These are phyloP conservation scores for Wickerhamomyces ciferrii DNA, from an alignment of 805 yeast genomes.

Conservation along the genomic window DNA sequence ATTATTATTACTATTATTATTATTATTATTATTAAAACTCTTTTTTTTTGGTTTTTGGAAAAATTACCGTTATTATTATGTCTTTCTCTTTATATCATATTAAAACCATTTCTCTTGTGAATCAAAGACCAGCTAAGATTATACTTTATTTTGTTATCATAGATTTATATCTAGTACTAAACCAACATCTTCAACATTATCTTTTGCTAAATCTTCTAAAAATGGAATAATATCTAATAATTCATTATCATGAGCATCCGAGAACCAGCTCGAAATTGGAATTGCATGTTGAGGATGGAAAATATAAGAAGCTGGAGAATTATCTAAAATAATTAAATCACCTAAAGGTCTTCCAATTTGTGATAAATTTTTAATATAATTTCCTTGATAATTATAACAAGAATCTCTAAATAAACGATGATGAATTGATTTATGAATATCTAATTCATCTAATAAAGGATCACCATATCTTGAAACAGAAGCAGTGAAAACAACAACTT, in stretches of 20 bases:
- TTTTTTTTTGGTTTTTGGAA: not conserved
- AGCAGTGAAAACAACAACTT: slow-evolving; percentile 96
- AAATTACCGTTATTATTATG: not conserved
- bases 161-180: slow-evolving; percentile 73
- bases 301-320: slow-evolving; percentile 96
- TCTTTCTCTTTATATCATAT: too few relatives aligned
- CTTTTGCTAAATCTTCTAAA: slow-evolving; percentile 73
- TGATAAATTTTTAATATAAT: slow-evolving; percentile 87
- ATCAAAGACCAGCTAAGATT: not conserved
- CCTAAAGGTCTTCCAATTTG: slow-evolving; percentile 90
- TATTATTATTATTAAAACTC: too few relatives aligned
- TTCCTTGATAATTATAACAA: slow-evolving; percentile 90
- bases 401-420: slow-evolving; percentile 93
- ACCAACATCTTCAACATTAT: slow-evolving; percentile 78
- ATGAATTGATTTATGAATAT: slow-evolving; percentile 68
- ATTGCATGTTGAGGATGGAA: slow-evolving; percentile 98
- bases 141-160: slow-evolving; percentile 3
- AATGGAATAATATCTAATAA: slow-evolving; percentile 86
- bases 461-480: slow-evolving; percentile 94
- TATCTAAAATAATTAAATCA: slow-evolving; percentile 87
- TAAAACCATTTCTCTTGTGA: too few relatives aligned
- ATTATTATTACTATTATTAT: too few relatives aligned
- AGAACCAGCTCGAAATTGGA: slow-evolving; percentile 97
- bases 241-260: slow-evolving; percentile 97
- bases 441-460: slow-evolving; percentile 87